Evolutionary conservation across 352 stramenopile species (phyloP).

Genomic region (Phytophthora constricta): DNA sequence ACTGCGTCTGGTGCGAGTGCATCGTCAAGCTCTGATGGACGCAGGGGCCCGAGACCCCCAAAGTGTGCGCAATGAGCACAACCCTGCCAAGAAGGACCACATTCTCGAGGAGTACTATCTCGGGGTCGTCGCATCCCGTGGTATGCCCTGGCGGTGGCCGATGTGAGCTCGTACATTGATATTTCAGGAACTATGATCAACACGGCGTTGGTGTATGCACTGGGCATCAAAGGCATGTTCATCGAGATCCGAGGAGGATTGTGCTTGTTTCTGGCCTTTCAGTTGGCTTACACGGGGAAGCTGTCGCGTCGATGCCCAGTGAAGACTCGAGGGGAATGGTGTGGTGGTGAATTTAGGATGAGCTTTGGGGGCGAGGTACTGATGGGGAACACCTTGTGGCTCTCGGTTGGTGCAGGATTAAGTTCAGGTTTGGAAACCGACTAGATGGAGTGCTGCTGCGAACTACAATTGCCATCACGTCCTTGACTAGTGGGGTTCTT

Average conservation of each 20-base stretch:
- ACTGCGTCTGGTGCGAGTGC: slow-evolving; percentile 37
- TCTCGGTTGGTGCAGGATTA: slow-evolving; percentile 56
- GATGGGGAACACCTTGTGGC: too few relatives aligned
- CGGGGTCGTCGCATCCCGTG: slow-evolving; percentile 70
- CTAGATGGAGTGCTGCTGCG: slow-evolving; percentile 62
- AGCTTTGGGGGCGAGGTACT: too few relatives aligned
- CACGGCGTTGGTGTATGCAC: slow-evolving; percentile 78
- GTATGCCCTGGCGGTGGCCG: slow-evolving; percentile 74
- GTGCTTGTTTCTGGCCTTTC: slow-evolving; percentile 82
- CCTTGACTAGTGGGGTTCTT: slow-evolving; percentile 65
- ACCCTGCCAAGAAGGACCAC: slow-evolving; percentile 31
- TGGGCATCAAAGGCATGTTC: slow-evolving; percentile 87
- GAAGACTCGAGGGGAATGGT: slow-evolving; percentile 84
- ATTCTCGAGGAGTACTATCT: slow-evolving; percentile 83
- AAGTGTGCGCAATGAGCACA: slow-evolving; percentile 8
- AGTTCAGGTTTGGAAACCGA: slow-evolving; percentile 74
- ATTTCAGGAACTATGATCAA: slow-evolving; percentile 90
- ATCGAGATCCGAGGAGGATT: slow-evolving; percentile 82
- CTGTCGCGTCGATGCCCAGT: slow-evolving; percentile 75
- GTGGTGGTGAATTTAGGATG: neutral
- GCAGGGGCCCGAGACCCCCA: slow-evolving; percentile 30
- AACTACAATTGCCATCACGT: slow-evolving; percentile 77
- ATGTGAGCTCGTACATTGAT: slow-evolving; percentile 89
- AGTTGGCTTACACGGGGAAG: slow-evolving; percentile 83
- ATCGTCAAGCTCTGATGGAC: slow-evolving; percentile 24